Evolutionary conservation across 495 filamentous ascomycete species (phyloP).

Genomic region (Pyrenula massariospora): DNA sequence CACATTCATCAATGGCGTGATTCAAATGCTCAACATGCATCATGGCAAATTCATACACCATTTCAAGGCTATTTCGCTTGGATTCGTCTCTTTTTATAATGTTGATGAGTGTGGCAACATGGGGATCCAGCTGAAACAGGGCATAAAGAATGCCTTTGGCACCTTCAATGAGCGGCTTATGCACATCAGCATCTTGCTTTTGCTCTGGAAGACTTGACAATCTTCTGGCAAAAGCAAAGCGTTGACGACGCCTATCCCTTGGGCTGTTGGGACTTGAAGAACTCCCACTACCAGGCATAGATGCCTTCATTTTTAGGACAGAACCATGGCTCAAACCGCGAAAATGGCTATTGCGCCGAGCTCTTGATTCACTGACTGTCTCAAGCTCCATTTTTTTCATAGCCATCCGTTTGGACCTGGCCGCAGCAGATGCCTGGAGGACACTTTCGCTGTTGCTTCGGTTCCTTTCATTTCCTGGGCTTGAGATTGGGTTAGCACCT

Average conservation of each 20-base stretch:
- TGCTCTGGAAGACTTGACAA: conserved; percentile 78
- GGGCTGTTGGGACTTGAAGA: conserved; percentile 46
- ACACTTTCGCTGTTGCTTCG: conserved; percentile 86
- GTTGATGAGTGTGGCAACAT: conserved; percentile 60
- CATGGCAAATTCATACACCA: conserved; percentile 67
- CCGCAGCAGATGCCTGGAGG: conserved; percentile 42
- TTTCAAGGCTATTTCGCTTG: conserved; percentile 60
- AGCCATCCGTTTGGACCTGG: conserved; percentile 68
- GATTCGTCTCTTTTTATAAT: conserved; percentile 56
- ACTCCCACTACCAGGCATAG: conserved; percentile 30
- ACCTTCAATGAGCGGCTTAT: conserved; percentile 59
- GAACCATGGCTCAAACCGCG: conserved; percentile 74
- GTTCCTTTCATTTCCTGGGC: conserved; percentile 58
- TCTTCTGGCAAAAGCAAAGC: conserved; percentile 53
- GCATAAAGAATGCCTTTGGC: conserved; percentile 84
- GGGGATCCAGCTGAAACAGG: conserved; percentile 66
- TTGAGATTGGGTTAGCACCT: conserved; percentile 52
- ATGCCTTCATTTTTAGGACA: conserved; percentile 47
- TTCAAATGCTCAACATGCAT: conserved; percentile 65
- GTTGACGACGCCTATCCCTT: conserved; percentile 38
- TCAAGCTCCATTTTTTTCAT: conserved; percentile 67
- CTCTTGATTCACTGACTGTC: conserved; percentile 60
- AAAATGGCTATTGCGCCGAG: conserved; percentile 67
- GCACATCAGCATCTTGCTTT: conserved; percentile 46
- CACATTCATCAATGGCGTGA: conserved; percentile 53